Evolutionary conservation across 192 early-diverging fungal genomes (phyloP), one percentile per base, ranked within the genome.

Genomic region (Umbelopsis sp.): DNA sequence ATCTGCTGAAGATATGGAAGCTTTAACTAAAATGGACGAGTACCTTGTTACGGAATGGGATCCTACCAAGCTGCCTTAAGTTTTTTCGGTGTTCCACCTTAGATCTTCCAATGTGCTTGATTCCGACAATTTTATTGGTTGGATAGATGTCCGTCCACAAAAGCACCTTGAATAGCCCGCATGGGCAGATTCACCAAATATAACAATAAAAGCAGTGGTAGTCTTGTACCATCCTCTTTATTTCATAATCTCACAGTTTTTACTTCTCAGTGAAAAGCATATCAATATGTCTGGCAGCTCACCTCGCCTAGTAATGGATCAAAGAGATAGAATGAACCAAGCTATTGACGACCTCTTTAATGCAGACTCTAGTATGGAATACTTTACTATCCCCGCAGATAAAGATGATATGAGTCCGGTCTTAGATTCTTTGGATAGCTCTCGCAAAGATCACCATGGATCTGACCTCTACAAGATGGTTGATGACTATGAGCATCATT

Each of bases 21-120:
- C 67, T 15, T 51, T 91, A 51, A 83, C 87, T 74, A 74, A 61
- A 27, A 75, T 89, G 48, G 83, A 91, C 50, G 80, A 84, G 33
- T 70, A 71, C 46, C 75, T 85, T 20, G 70, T 75, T 4, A 78
- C 81, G 65, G 77, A 67, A 25, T 78, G 77, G 77, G 74, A 78
- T 67, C 77, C 77, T 46, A 76, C 77, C 23, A 61, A 44, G 20
- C 51, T 48, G 33, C 35, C 41, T 53, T 70, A 45, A 70, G 12
- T 23, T 67, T 16, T 16, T 4, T 22, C 33, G 64, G 4, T 23
- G 30, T 61, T 16, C 18, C 11, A 61, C 30, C 55, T 12, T 61
- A 35, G 55, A 61, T 61, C 55, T 4, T 18, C 33, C 27, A 61
- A 61, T 61, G 55, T 61, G 55, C 55, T 61, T 61, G 27, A 35